A percentile compares a stretch with the other conserved stretches of the same genome.
These are phyloP conservation scores for Helotiales sp. DNA, from an alignment of 2,329 filamentous ascomycete genomes.

Conservation along the genomic window DNA sequence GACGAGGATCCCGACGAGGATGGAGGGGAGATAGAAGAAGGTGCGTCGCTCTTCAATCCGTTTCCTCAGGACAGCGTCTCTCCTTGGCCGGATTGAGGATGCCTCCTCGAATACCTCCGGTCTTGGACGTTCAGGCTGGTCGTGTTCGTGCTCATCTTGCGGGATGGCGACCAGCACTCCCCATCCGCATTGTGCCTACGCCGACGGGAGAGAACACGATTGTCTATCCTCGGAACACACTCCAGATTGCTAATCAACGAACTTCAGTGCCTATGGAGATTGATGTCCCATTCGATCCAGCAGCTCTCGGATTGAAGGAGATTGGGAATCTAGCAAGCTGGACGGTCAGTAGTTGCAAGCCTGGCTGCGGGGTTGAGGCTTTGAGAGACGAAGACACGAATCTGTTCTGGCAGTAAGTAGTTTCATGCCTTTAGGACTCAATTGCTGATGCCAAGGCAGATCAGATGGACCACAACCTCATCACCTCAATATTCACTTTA, in stretches of 20 bases:
- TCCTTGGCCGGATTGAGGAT: background rate
- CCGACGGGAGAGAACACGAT: background rate
- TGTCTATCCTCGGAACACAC: background rate
- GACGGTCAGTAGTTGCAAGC: conserved; percentile 80
- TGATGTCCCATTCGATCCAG: conserved; percentile 48
- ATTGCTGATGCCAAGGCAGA: conserved; percentile 39
- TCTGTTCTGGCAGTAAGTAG: conserved; percentile 74
- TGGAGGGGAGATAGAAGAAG: conserved; percentile 37
- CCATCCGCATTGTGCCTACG: background rate
- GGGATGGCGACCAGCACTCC: background rate
- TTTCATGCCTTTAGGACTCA: background rate
- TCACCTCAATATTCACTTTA: conserved; percentile 80
- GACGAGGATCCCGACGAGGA: conserved; percentile 39
- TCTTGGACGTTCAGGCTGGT: background rate
- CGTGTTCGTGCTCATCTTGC: background rate
- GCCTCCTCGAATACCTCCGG: background rate
- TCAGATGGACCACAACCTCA: conserved; percentile 85
- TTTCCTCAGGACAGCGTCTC: background rate
- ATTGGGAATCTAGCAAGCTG: conserved; percentile 83
- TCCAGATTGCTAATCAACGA: conserved; percentile 9
- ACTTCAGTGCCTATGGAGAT: conserved; percentile 35
- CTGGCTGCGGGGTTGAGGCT: conserved; percentile 75
- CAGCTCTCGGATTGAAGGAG: conserved; percentile 64
- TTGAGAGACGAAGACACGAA: conserved; percentile 71
- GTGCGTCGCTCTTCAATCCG: conserved; percentile 17